Base-by-base conservation (phyloP, 352 stramenopile species). In the Globisporangium takayamanum region DNA sequence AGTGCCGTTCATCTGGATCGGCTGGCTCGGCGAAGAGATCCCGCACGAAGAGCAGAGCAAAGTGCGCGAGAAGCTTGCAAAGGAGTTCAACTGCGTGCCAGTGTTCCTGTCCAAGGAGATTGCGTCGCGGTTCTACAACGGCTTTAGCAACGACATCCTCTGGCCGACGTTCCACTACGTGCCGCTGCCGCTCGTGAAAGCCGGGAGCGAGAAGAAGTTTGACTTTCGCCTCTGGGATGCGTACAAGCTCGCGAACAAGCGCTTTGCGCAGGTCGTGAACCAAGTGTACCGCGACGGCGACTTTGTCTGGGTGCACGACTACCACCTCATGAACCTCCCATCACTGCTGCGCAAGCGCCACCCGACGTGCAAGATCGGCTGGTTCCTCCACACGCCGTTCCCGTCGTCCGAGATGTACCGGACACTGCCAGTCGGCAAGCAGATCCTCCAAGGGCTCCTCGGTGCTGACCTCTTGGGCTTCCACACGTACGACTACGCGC, bases 91-190 rank as follows among this genome's bases (percentile, higher is more conserved):
- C 50, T 96, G 87, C 63, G 73, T 95, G 25, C 89, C 89, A 0
- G 86, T 97, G 30, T 97, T 96, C 63, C 59, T 97, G 33, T 87
- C 84, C 11, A 88, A 94, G 46, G 84, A 96, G 65, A 81, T 96
- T 28, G 84, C 88, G n/a, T 73, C 80, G 46, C 80, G 87, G 14
- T 96, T 95, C 70, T 97, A 97, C 70, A 97, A 96, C 63, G 89
- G 90, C 50, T 96, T 97, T 56, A 94, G 83, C 70, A 96, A 96
- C 64, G 87, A 96, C 60, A 91, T 96, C 55, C 59, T 97, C 30
- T 97, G 89, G 89, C 87, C 89, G 15, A 90, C 91, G 25, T 96
- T 97, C 68, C 89, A 97, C 68, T 97, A 97, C 59, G 87, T 96
- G 41, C 84, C 87, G 47, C 59, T 97, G 58, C 87, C 86, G 33